Percentiles rank a stretch among this genome's conserved stretches.
These are phyloP conservation scores for Bothriochloa decipiens DNA, from an alignment of 176 grass and related monocot genomes.

Conservation along the genomic window DNA sequence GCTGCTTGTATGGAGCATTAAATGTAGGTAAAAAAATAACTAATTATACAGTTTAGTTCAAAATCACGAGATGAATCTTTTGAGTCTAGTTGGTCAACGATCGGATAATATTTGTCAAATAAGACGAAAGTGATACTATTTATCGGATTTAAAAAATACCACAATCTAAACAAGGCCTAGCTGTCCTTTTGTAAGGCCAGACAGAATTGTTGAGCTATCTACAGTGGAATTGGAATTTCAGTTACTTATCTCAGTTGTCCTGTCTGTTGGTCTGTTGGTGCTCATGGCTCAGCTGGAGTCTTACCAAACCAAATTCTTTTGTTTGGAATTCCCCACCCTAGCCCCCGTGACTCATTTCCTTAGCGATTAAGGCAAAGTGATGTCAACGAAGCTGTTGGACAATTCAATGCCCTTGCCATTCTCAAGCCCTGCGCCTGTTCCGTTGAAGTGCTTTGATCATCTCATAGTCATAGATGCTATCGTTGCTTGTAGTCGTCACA, in stretches of 20 bases:
- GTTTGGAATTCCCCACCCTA: not conserved
- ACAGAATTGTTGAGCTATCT: slow-evolving; percentile 15
- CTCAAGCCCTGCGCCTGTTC: not conserved
- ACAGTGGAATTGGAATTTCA: not conserved
- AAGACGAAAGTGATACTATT: too few species aligned
- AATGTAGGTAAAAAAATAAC: too few species aligned
- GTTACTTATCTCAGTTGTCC: not conserved
- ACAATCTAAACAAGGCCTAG: too few species aligned
- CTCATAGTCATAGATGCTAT: not conserved
- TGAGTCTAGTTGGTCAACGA: too few species aligned
- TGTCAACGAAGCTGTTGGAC: not conserved
- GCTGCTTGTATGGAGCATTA: too few species aligned
- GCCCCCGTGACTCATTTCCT: not conserved
- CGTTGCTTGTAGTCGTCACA: not conserved
- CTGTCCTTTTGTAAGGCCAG: not conserved
- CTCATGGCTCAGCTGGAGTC: not conserved
- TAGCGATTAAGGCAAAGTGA: not conserved
- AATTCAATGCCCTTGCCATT: not conserved
- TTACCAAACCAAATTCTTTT: not conserved
- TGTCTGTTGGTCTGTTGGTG: not conserved
- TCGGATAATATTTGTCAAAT: too few species aligned
- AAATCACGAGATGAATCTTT: too few species aligned
- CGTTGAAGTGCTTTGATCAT: not conserved
- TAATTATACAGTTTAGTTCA: too few species aligned
- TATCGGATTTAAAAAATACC: too few species aligned